Conservation (phyloP, 1,139 yeast genomes). For the Ashbya aceris region DNA sequence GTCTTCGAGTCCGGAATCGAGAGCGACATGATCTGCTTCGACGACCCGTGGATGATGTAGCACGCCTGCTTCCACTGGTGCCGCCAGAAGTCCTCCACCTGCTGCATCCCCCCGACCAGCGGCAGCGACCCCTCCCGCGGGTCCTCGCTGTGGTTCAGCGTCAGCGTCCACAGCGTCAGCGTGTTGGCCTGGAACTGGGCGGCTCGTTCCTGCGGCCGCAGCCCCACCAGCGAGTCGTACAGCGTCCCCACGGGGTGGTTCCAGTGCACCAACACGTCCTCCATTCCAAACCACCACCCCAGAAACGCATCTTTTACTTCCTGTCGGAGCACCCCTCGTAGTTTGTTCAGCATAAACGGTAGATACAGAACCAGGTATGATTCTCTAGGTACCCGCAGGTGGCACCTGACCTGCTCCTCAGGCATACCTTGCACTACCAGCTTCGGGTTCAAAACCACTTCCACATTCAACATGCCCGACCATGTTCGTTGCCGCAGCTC, state of each 20-base stretch:
- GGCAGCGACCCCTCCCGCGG: conserved; percentile 54
- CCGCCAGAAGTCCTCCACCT: conserved; percentile 48
- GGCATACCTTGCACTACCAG: conserved; percentile 14
- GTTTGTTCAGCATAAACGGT: conserved; percentile 36
- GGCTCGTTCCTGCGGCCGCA: conserved; percentile 27
- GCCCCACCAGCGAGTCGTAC: conserved; percentile 43
- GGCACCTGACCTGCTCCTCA: conserved; percentile 7
- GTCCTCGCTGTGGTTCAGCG: conserved; percentile 33
- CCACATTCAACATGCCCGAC: conserved; percentile 48
- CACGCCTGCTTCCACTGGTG: conserved; percentile 77
- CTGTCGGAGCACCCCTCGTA: conserved; percentile 34
- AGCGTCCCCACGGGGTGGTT: conserved; percentile 68
- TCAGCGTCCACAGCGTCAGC: conserved; percentile 42
- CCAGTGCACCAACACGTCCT: conserved; percentile 63
- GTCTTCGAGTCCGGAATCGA: conserved; percentile 49
- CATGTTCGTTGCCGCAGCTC: conserved; percentile 37
- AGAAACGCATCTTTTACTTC: conserved; percentile 29
- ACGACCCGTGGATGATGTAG: conserved; percentile 59
- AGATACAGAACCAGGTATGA: conserved; percentile 50
- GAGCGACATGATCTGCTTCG: conserved; percentile 67
- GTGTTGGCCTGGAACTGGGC: conserved; percentile 8
- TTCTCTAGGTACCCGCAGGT: conserved; percentile 34
- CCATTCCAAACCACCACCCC: conserved; percentile 61
- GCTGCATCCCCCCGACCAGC: conserved; percentile 24
- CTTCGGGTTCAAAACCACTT: conserved; percentile 14